phyloP scores from a whole-genome alignment of 345 rosid genomes.

The Cardamine occulta region DNA sequence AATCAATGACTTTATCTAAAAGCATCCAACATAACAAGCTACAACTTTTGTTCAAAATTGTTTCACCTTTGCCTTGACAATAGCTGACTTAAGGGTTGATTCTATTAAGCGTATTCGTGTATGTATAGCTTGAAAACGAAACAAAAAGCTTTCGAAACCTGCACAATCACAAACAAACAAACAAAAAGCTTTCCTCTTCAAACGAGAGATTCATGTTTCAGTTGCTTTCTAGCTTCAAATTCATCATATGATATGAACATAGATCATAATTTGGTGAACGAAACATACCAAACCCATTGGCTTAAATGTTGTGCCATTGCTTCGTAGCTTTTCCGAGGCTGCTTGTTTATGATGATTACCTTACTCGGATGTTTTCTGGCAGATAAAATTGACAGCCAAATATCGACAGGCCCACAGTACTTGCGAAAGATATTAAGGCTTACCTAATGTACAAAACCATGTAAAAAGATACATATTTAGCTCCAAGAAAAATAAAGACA shows the following conservation, averaged over 20 bases:
- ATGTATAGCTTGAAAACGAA: slow-evolving; percentile 77
- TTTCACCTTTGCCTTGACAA: neutral
- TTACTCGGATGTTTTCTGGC: slow-evolving; percentile 28
- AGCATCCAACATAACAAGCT: slow-evolving; percentile 7
- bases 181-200: neutral
- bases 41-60: neutral
- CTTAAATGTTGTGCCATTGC: slow-evolving; percentile 87
- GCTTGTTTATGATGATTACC: slow-evolving; percentile 48
- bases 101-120: slow-evolving; percentile 57
- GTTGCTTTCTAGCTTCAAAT: slow-evolving; percentile 9
- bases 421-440: slow-evolving; percentile 73
- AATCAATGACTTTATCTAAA: too few species aligned
- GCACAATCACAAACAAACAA: slow-evolving; percentile 37
- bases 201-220: slow-evolving; percentile 11
- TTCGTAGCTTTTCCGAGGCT: slow-evolving; percentile 62
- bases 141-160: slow-evolving; percentile 88
- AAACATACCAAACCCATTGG: slow-evolving; percentile 85
- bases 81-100: slow-evolving; percentile 41
- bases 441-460: slow-evolving; percentile 45
- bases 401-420: slow-evolving; percentile 74
- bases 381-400: slow-evolving; percentile 61
- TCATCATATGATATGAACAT: slow-evolving; percentile 1
- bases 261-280: neutral
- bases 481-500: neutral
- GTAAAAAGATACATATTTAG: neutral